phyloP scores from a whole-genome alignment of 805 yeast species.

The Cyberlindnera petersonii region DNA sequence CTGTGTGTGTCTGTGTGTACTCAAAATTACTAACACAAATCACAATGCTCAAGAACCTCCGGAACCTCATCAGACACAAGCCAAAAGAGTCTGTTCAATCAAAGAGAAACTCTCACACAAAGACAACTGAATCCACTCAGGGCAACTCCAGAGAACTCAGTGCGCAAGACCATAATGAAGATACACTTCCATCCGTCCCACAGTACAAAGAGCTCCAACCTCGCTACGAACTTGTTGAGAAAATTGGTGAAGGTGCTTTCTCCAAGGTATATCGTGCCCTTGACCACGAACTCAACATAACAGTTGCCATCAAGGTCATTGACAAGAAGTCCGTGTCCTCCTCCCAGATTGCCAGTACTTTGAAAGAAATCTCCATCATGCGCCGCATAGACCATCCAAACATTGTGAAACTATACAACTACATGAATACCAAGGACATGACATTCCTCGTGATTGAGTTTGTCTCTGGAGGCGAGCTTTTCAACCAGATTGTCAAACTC shows the following conservation, averaged over 20 bases:
- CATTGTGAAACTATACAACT: constrained; percentile 60
- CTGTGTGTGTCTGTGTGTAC: neutral
- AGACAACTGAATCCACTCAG: neutral
- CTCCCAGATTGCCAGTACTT: constrained; percentile 61
- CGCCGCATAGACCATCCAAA: constrained; percentile 61
- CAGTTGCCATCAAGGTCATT: constrained; percentile 55
- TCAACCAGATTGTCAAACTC: constrained; percentile 69
- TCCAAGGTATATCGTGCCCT: constrained; percentile 66
- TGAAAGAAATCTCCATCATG: constrained; percentile 78
- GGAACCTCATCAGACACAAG: constrained; percentile 14
- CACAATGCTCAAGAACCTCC: constrained; percentile 9
- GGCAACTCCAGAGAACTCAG: neutral
- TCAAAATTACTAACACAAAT: constrained; percentile 6
- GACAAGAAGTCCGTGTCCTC: constrained; percentile 64
- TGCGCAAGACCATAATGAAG: neutral
- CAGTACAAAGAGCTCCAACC: constrained; percentile 21
- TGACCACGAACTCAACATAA: constrained; percentile 20
- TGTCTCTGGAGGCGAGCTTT: constrained; percentile 71
- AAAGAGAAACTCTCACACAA: neutral
- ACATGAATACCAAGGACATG: constrained; percentile 55
- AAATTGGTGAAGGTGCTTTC: constrained; percentile 82
- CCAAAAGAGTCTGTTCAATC: constrained; percentile 4
- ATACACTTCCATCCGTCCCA: constrained; percentile 12
- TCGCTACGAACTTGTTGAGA: constrained; percentile 38
- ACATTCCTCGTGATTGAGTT: constrained; percentile 44